phyloP scores from a whole-genome alignment of 495 filamentous ascomycete genomes.

The Penicillium taxi region DNA sequence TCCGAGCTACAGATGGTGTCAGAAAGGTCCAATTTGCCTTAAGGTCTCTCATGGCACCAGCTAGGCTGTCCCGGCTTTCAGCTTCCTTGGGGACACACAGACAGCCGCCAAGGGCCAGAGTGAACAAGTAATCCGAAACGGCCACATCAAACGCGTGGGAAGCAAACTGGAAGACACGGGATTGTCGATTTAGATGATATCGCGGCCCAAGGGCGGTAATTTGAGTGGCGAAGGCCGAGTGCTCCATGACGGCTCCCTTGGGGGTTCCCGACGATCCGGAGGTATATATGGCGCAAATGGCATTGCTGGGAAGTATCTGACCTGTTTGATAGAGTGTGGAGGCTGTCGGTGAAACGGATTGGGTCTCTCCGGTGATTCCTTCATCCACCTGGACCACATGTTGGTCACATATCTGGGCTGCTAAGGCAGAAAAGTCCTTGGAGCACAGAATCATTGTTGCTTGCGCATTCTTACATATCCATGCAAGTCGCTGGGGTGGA shows the following conservation, averaged over 20 bases:
- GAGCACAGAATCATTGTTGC: not conserved
- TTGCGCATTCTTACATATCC: not conserved
- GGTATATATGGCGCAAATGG: conserved; percentile 51
- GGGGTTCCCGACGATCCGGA: conserved; percentile 73
- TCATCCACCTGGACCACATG: too few relatives aligned
- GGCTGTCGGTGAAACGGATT: not conserved
- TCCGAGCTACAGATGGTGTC: conserved; percentile 34
- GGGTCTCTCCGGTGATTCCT: too few relatives aligned
- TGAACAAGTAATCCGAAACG: conserved; percentile 13
- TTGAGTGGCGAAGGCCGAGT: conserved; percentile 48
- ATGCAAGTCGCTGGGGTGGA: not conserved
- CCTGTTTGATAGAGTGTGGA: not conserved
- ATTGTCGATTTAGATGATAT: conserved; percentile 21
- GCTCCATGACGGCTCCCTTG: conserved; percentile 70
- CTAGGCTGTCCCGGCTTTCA: conserved; percentile 28
- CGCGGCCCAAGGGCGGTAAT: conserved; percentile 5
- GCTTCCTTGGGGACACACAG: conserved; percentile 22
- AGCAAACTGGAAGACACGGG: conserved; percentile 13
- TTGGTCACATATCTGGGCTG: too few relatives aligned
- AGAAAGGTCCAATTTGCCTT: conserved; percentile 29
- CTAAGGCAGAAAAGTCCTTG: too few relatives aligned
- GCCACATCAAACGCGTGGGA: conserved; percentile 19
- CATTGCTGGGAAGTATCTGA: not conserved
- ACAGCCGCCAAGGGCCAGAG: conserved; percentile 18
- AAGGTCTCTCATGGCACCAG: conserved; percentile 26